Conservation (phyloP, 805 yeast species). For the Myxozyma neotropica region DNA sequence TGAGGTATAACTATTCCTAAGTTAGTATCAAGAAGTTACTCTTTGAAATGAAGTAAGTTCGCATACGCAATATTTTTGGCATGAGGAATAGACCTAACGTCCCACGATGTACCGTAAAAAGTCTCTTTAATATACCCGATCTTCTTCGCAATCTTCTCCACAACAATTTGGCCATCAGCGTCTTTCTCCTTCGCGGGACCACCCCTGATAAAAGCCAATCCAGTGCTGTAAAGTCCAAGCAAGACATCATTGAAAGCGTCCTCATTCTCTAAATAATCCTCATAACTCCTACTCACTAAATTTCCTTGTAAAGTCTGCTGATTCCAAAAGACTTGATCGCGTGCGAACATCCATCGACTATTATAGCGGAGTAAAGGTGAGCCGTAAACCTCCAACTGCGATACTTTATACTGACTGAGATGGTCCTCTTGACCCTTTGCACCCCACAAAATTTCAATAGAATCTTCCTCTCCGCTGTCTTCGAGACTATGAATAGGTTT, state of each 20-base stretch:
- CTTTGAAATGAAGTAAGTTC: too few relatives aligned
- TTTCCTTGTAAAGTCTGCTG: constrained; percentile 37
- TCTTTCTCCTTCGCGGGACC: constrained; percentile 51
- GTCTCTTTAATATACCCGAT: constrained; percentile 73
- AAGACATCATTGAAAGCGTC: constrained; percentile 47
- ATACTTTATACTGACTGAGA: constrained; percentile 47
- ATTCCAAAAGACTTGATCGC: constrained; percentile 43
- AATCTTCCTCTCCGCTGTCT: constrained; percentile 35
- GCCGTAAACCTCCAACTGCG: constrained; percentile 53
- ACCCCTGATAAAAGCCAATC: constrained; percentile 57
- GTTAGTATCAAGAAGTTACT: too few relatives aligned
- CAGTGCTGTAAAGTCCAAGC: constrained; percentile 54
- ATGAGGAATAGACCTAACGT: constrained; percentile 56
- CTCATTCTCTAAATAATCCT: constrained; percentile 48
- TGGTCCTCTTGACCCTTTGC: constrained; percentile 57
- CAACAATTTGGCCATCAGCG: constrained; percentile 40
- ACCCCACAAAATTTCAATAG: constrained; percentile 26
- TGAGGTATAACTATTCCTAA: constrained; percentile 50
- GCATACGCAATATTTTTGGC: constrained; percentile 66
- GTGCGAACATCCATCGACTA: constrained; percentile 45
- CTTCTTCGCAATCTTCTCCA: constrained; percentile 52
- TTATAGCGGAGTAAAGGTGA: constrained; percentile 37
- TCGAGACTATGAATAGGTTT: constrained; percentile 37
- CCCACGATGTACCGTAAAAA: constrained; percentile 71
- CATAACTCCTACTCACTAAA: constrained; percentile 44